These are phyloP conservation scores for Cryphonectria nitschkei DNA, from an alignment of 2,329 filamentous ascomycete genomes.

Conservation along the genomic window DNA sequence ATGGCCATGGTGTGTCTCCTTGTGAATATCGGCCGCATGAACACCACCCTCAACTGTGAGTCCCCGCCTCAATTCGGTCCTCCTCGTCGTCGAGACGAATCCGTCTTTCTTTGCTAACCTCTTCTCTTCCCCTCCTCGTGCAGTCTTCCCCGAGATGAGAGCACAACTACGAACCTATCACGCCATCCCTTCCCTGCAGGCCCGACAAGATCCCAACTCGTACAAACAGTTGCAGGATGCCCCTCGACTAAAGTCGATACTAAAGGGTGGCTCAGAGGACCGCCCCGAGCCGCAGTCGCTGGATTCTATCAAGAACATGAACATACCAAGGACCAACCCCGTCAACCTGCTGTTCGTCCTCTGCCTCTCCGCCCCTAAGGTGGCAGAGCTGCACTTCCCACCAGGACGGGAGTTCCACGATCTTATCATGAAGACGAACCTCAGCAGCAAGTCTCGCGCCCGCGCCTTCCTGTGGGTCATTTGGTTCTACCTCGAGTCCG, in stretches of 20 bases:
- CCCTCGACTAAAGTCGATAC: conserved; percentile 91
- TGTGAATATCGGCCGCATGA: conserved; percentile 98
- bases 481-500: conserved; percentile 98
- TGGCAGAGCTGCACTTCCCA: conserved; percentile 91
- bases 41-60: conserved; percentile 95
- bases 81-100: not conserved
- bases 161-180: conserved; percentile 97
- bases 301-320: conserved; percentile 73
- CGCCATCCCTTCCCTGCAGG: conserved; percentile 93
- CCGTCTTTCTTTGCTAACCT: conserved; percentile 8
- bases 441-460: conserved; percentile 81
- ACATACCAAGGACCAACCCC: conserved; percentile 82
- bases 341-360: conserved; percentile 97
- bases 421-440: conserved; percentile 86
- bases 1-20: conserved; percentile 99
- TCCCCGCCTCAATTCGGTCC: conserved; percentile 29
- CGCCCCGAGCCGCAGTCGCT: conserved; percentile 79
- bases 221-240: conserved; percentile 99
- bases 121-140: conserved; percentile 33
- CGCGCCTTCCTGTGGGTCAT: conserved; percentile 94
- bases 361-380: conserved; percentile 84
- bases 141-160: conserved; percentile 99
- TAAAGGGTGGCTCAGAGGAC: conserved; percentile 96
- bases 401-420: conserved; percentile 90
- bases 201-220: conserved; percentile 89